Base-by-base conservation (phyloP, 805 yeast genomes). In the Candida lessepsii region DNA sequence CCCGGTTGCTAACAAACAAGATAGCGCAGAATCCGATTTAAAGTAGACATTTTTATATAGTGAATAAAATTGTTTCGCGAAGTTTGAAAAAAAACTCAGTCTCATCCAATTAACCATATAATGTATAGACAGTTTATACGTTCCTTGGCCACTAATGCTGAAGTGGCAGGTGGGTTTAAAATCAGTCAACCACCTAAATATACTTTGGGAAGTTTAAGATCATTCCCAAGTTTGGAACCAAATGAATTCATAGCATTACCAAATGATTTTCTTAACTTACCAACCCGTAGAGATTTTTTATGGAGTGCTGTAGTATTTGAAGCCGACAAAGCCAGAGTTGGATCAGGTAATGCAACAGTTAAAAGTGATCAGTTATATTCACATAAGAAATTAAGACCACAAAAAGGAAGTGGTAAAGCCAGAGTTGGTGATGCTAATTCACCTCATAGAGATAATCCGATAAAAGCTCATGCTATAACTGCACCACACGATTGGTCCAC, bases 241-340 rank as follows among this genome's bases (percentile, higher is more conserved):
- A 73, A 76, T 39, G 61, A 78, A 8, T 75, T 86, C 51, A 75
- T 85, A 44, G 93, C 97, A 13, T 80, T 90, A 27, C 85, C 93
- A 26, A 60, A 84, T 3, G 57, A 70, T n/a, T 71, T 89, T 27
- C 68, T 93, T 30, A 81, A 81, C 43, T 71, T 74, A 15, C 95
- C 95, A 34, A 60, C 87, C 43, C 82, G 99, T 65, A 80, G 96
- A 62, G 99, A 93, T 61, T 65, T 90, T 23, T 75, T 93, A 45
- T 93, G 98, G 97, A 80, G 81, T 56, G 96, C 98, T 1, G 96
- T 88, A 23, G 85, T 86, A 2, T 88, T 74, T 70, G 99, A 93
- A 70, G 84, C 90, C 27, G 96, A 93, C 58, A 79, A 78, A 48
- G 80, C 81, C 48, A 80, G 97, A 61, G 96, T 88, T 9, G 96